Base-by-base conservation (phyloP, 768 basidiomycete genomes). In the Lactarius hatsudake region DNA sequence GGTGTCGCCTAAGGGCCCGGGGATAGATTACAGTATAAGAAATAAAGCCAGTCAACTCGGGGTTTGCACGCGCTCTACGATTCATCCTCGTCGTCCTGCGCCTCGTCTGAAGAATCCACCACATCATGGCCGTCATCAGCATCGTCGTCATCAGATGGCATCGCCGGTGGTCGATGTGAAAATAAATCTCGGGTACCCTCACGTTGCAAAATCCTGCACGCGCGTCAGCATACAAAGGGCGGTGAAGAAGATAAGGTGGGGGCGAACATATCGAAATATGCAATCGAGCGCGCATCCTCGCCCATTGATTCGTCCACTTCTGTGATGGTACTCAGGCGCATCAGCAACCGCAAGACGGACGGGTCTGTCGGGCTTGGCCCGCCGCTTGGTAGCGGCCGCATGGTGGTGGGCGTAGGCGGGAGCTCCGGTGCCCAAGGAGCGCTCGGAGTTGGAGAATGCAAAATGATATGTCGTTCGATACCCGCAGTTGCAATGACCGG, bases 221-320 rank as follows among this genome's bases (percentile, higher is more conserved):
- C 28, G n/a, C 57, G 56, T 74, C 48, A 73, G 67, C 34, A 42
- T 7, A 36, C 8, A 40, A 55, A 34, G 32, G 55, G 48, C 40
- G 23, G 53, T 28, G 61, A 62, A 58, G 62, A 59, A 62, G 32
- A 48, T n/a, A 18, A 77, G 61, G 57, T 58, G 34, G 38, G 23
- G n/a, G 78, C 84, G 73, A 69, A 91, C 90, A 86, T 82, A 73
- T 92, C 90, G 74, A 92, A 92, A 71, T 90, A 76, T n/a, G 80
- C 80, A 63, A 91, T 83, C 0, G 86, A 83, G 59, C 77, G 77
- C 15, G 74, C 74, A 69, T 90, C 87, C 28, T 80, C 78, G 13
- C 74, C 75, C 17, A 77, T 76, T 38, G 65, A 69, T 17, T 76
- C 76, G 26, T 72, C 70, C 30, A 74, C 64, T 51, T 75, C 74